Percentiles rank a stretch among this genome's conserved stretches.
These are phyloP conservation scores for Macrocybe gigantea DNA, from an alignment of 768 basidiomycete genomes.

Conservation along the genomic window DNA sequence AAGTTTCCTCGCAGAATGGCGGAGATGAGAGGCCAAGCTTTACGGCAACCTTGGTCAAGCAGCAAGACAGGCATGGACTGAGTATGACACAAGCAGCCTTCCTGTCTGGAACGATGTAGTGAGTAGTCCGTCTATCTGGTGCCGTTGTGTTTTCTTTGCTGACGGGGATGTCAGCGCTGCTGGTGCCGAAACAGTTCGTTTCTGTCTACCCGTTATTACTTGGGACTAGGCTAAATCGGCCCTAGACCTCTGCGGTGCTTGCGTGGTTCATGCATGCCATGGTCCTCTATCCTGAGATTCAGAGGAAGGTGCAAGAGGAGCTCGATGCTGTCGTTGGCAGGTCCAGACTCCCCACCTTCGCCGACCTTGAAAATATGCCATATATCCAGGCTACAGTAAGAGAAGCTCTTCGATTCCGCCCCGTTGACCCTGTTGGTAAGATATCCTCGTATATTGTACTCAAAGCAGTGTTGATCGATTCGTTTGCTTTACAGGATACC, in stretches of 20 bases:
- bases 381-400: slow-evolving; percentile 19
- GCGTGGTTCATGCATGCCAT: slow-evolving; percentile 7
- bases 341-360: slow-evolving; percentile 19
- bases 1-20: background rate
- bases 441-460: background rate
- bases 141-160: background rate
- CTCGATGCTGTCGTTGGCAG: slow-evolving; percentile 11
- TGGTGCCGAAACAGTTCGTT: slow-evolving; percentile 3
- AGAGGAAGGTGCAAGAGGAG: slow-evolving; percentile 5
- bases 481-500: slow-evolving; percentile 11
- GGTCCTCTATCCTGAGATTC: slow-evolving; percentile 5
- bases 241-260: slow-evolving; percentile 4
- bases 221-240: background rate
- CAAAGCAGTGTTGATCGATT: slow-evolving; percentile 18
- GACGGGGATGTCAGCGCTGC: slow-evolving; percentile 1
- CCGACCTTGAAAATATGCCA: slow-evolving; percentile 15
- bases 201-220: background rate
- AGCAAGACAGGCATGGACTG: slow-evolving; percentile 7
- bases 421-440: slow-evolving; percentile 15
- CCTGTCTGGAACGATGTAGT: slow-evolving; percentile 11
- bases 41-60: slow-evolving; percentile 1
- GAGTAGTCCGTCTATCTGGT: background rate
- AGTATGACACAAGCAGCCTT: slow-evolving; percentile 7
- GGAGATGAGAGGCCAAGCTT: slow-evolving; percentile 3
- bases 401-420: slow-evolving; percentile 16